Evolutionary conservation across 192 early-diverging fungal species (phyloP).

Genomic region (Funneliformis geosporum): DNA sequence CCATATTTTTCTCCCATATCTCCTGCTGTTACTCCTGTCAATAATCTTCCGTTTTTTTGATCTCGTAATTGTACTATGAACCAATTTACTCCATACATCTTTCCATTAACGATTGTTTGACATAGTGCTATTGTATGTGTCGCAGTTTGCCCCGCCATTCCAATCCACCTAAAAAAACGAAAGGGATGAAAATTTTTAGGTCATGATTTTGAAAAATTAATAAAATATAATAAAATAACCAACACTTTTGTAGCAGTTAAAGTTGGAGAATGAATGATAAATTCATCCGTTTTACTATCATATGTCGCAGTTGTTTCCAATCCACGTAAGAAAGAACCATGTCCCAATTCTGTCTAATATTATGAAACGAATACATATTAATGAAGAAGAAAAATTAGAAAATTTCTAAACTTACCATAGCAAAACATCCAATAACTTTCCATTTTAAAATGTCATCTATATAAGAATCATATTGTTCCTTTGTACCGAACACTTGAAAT

Average conservation of each 20-base stretch:
- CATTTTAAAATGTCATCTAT: constrained; percentile 54
- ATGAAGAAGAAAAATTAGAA: background rate
- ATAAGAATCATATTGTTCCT: constrained; percentile 50
- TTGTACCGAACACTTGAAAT: constrained; percentile 57
- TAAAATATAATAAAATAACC: background rate
- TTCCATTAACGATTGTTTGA: constrained; percentile 60
- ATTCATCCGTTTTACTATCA: constrained; percentile 57
- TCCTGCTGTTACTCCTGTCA: constrained; percentile 56
- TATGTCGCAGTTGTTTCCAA: constrained; percentile 69
- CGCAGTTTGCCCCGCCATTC: constrained; percentile 64
- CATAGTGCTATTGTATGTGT: constrained; percentile 65
- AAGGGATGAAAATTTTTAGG: background rate
- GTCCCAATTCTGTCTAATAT: constrained; percentile 60
- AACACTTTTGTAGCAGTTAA: constrained; percentile 62
- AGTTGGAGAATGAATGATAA: constrained; percentile 62
- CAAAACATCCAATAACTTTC: constrained; percentile 64
- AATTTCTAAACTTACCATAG: constrained; percentile 51
- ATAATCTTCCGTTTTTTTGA: constrained; percentile 46
- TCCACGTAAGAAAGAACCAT: constrained; percentile 59
- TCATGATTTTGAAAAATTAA: background rate
- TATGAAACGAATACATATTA: background rate
- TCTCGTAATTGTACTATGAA: constrained; percentile 66
- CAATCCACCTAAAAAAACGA: constrained; percentile 51
- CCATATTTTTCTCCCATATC: constrained; percentile 65
- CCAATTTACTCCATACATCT: constrained; percentile 65